phyloP scores from a whole-genome alignment of 441 rosid genomes.

The Adansonia rubrostipa region DNA sequence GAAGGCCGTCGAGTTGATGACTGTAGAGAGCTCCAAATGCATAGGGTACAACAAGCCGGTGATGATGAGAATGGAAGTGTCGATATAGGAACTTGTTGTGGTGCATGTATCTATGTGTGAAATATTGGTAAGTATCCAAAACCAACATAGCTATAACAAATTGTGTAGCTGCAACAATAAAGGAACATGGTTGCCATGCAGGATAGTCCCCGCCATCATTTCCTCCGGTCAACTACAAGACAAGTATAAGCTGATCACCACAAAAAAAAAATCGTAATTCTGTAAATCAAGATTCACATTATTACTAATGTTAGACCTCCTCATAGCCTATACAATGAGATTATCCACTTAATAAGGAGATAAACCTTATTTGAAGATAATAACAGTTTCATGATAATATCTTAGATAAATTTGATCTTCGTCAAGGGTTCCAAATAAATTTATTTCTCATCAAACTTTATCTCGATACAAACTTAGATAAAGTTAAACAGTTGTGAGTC shows the following conservation, averaged over 20 bases:
- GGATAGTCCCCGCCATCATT: conserved; percentile 21
- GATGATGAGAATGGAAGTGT: conserved; percentile 82
- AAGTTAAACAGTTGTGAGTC: too few species aligned
- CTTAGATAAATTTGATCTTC: too few species aligned
- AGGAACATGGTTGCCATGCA: conserved; percentile 38
- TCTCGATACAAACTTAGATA: too few species aligned
- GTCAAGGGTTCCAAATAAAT: too few species aligned
- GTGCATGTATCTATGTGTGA: conserved; percentile 86
- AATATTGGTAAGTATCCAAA: conserved; percentile 85
- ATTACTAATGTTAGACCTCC: too few species aligned
- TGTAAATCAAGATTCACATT: too few species aligned
- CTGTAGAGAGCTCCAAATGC: conserved; percentile 80
- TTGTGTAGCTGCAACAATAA: conserved; percentile 53
- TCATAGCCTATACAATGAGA: too few species aligned
- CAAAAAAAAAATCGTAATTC: too few species aligned
- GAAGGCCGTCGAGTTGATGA: conserved; percentile 78
- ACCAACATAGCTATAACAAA: conserved; percentile 70
- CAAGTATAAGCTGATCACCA: neutral
- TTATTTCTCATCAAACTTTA: too few species aligned
- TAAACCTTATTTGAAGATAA: too few species aligned
- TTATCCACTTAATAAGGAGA: too few species aligned
- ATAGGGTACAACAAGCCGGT: conserved; percentile 81
- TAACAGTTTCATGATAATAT: too few species aligned
- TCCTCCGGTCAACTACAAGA: conserved; percentile 59
- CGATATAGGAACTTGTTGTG: conserved; percentile 77